Evolutionary conservation across 805 yeast genomes (phyloP).

Genomic region (Zygotorulaspora florentina): DNA sequence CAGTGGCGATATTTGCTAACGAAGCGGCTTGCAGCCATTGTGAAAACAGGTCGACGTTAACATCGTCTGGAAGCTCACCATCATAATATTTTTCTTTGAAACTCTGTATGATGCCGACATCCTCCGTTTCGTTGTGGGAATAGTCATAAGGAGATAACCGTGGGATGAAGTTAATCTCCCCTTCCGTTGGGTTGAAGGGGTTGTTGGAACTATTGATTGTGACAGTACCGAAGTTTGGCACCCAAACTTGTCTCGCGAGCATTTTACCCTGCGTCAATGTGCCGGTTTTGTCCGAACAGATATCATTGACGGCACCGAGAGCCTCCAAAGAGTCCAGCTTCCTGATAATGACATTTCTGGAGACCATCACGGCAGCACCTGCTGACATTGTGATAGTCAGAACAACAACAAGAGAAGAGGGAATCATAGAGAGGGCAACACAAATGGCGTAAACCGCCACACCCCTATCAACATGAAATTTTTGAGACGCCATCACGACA

Average conservation of each 20-base stretch:
- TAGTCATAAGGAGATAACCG: conserved; percentile 47
- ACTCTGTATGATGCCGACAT: conserved; percentile 27
- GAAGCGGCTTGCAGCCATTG: conserved; percentile 65
- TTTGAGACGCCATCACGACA: conserved; percentile 81
- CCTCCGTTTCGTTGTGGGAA: conserved; percentile 29
- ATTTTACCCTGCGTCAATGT: conserved; percentile 87
- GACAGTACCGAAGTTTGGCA: conserved; percentile 68
- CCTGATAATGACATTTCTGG: conserved; percentile 86
- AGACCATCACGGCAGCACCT: conserved; percentile 95
- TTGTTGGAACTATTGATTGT: conserved; percentile 60
- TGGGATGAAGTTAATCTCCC: conserved; percentile 80
- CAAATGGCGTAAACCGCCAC: conserved; percentile 88
- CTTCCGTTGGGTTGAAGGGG: conserved; percentile 92
- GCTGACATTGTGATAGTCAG: conserved; percentile 95
- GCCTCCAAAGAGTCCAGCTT: conserved; percentile 93
- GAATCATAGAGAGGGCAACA: conserved; percentile 97
- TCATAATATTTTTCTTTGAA: conserved; percentile 22
- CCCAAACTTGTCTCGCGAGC: conserved; percentile 83
- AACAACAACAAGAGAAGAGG: conserved; percentile 96
- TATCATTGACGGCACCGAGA: conserved; percentile 87
- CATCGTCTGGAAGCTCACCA: conserved; percentile 13
- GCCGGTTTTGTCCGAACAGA: conserved; percentile 89
- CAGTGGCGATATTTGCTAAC: conserved; percentile 73
- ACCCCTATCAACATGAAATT: conserved; percentile 65
- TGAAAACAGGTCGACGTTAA: conserved; percentile 32